Conservation (phyloP, 345 rosid genomes). For the Eucalyptus polybractea region DNA sequence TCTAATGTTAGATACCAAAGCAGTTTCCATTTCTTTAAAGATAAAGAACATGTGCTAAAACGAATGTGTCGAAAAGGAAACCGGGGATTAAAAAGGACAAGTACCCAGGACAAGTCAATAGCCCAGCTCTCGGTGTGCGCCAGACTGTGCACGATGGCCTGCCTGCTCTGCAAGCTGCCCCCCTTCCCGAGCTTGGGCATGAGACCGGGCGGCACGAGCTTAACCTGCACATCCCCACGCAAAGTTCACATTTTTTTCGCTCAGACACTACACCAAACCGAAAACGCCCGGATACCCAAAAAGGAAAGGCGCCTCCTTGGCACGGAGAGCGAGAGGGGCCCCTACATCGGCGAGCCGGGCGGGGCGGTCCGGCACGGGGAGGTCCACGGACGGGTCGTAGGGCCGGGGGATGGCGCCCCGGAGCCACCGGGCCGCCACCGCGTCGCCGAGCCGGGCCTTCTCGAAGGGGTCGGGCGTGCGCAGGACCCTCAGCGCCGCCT, state of each 20-base stretch:
- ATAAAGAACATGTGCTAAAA: background rate
- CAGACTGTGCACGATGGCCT: conserved; percentile 88
- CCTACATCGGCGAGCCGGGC: conserved; percentile 62
- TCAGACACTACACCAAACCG: conserved; percentile 17
- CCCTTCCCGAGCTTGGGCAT: conserved; percentile 96
- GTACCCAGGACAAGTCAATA: conserved; percentile 83
- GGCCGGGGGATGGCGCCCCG: conserved; percentile 47
- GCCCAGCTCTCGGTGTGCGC: conserved; percentile 94
- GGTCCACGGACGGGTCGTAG: conserved; percentile 34
- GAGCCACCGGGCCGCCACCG: conserved; percentile 65
- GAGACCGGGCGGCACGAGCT: conserved; percentile 68
- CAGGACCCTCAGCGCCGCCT: conserved; percentile 59
- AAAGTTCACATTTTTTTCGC: background rate
- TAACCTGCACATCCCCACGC: conserved; percentile 29
- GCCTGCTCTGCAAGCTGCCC: conserved; percentile 88
- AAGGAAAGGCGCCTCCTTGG: background rate
- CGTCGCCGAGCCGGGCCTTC: conserved; percentile 70
- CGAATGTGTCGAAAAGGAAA: background rate
- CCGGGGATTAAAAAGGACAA: background rate
- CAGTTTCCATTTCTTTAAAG: background rate
- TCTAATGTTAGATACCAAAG: background rate
- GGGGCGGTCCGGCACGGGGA: conserved; percentile 61
- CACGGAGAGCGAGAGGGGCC: background rate
- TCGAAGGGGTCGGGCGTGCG: conserved; percentile 73
- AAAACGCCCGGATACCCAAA: background rate